phyloP scores from a whole-genome alignment of 2,329 filamentous ascomycete species.

The Grosmannia serpens region DNA sequence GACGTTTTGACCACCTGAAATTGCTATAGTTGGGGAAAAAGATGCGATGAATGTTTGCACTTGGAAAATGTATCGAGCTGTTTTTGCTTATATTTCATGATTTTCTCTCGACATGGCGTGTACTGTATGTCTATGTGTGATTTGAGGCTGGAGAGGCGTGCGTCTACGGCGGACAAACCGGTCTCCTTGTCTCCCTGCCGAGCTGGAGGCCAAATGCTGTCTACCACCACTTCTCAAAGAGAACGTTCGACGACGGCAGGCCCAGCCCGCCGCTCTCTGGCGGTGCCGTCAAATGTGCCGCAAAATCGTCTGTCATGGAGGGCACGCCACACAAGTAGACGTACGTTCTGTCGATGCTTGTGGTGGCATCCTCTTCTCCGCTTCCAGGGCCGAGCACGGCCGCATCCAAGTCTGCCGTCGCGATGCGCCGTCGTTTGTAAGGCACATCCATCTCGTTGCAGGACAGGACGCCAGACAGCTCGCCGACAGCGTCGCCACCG shows the following conservation, averaged over 20 bases:
- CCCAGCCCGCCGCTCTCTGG: slow-evolving; percentile 10
- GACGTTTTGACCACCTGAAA: slow-evolving; percentile 22
- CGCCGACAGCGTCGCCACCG: background rate
- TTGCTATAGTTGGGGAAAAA: background rate
- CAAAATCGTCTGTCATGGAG: slow-evolving; percentile 56
- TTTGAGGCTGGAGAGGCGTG: background rate
- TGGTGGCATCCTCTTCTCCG: too few relatives aligned
- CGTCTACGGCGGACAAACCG: background rate
- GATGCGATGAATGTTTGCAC: background rate
- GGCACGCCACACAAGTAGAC: slow-evolving; percentile 61
- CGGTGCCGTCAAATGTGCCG: slow-evolving; percentile 29
- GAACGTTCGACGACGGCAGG: slow-evolving; percentile 17
- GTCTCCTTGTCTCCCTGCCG: background rate
- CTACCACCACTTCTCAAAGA: slow-evolving; percentile 29
- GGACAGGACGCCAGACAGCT: slow-evolving; percentile 10
- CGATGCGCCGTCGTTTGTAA: slow-evolving; percentile 29
- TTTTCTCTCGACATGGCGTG: background rate
- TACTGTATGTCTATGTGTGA: background rate
- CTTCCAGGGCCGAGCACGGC: slow-evolving; percentile 20
- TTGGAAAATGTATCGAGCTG: background rate
- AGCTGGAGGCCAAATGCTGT: background rate
- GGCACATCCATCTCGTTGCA: slow-evolving; percentile 16
- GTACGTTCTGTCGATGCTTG: background rate
- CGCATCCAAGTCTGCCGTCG: slow-evolving; percentile 26
- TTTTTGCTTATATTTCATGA: background rate